A percentile compares a stretch with the other conserved stretches of the same genome.
These are phyloP conservation scores for Chytriomyces confervae DNA, from an alignment of 192 early-diverging fungal genomes.

Conservation along the genomic window DNA sequence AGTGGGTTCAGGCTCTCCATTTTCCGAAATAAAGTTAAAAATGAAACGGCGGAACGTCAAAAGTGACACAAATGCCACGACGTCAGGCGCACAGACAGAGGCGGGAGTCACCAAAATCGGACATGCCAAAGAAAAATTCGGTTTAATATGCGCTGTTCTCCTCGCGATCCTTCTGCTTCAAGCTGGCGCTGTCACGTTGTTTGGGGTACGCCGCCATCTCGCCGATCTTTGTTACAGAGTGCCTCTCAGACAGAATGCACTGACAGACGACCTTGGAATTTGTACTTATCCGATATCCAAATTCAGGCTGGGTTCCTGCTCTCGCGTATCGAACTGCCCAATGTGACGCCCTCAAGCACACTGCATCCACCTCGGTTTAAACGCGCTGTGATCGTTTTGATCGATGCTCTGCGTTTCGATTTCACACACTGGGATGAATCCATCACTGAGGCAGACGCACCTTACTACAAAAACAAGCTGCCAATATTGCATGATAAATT, in stretches of 20 bases:
- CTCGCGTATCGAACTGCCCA: slow-evolving; percentile 49
- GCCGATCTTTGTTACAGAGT: not conserved
- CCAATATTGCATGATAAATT: slow-evolving; percentile 44
- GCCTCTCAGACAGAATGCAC: not conserved
- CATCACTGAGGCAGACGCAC: not conserved
- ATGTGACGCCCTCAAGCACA: slow-evolving; percentile 15
- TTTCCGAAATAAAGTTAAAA: no score
- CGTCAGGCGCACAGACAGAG: no score
- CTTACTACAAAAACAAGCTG: slow-evolving; percentile 53
- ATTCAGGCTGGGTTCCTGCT: slow-evolving; percentile 41
- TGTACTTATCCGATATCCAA: not conserved
- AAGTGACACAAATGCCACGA: no score
- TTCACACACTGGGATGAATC: slow-evolving; percentile 41
- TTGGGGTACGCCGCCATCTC: not conserved
- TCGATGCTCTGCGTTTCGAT: slow-evolving; percentile 66
- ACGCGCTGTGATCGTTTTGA: slow-evolving; percentile 50
- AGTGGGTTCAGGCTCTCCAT: no score
- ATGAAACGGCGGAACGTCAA: no score
- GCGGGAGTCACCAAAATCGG: no score
- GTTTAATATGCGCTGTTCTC: no score
- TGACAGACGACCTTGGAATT: not conserved
- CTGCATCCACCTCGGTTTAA: slow-evolving; percentile 35
- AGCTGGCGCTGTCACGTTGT: not conserved
- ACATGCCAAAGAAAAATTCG: no score
- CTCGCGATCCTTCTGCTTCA: not conserved